These are phyloP conservation scores for Emydomyces testavorans DNA, from an alignment of 2,329 filamentous ascomycete genomes.

Conservation along the genomic window DNA sequence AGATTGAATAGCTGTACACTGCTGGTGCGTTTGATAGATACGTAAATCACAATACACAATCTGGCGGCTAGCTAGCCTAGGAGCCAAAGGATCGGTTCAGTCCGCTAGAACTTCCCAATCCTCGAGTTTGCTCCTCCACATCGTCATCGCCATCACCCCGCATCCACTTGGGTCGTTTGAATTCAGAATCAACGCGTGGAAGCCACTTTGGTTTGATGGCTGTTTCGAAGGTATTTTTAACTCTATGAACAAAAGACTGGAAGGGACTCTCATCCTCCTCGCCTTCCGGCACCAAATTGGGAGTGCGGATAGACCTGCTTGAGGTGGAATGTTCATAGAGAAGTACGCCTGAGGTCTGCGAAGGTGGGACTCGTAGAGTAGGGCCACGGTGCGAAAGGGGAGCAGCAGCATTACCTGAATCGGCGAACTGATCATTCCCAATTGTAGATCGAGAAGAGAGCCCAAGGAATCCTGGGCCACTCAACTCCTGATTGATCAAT, in stretches of 20 bases:
- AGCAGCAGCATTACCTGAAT: neutral
- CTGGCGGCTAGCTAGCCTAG: neutral
- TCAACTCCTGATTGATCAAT: slow-evolving; percentile 75
- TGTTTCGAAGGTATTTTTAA: slow-evolving; percentile 85
- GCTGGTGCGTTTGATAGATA: neutral
- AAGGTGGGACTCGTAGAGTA: slow-evolving; percentile 4
- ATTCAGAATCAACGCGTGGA: slow-evolving; percentile 53
- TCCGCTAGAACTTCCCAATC: slow-evolving; percentile 1
- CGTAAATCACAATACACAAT: neutral
- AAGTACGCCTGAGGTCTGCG: slow-evolving; percentile 4
- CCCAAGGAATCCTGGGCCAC: slow-evolving; percentile 45
- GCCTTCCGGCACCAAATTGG: slow-evolving; percentile 17
- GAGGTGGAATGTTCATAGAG: slow-evolving; percentile 5
- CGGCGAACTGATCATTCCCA: neutral
- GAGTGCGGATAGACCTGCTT: neutral
- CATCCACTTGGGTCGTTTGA: slow-evolving; percentile 77
- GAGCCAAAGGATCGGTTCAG: slow-evolving; percentile 7
- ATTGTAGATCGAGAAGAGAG: slow-evolving; percentile 24
- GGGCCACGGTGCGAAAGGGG: neutral
- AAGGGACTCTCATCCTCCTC: slow-evolving; percentile 64
- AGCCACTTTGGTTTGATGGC: slow-evolving; percentile 75
- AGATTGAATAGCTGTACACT: neutral
- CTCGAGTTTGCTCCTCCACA: neutral
- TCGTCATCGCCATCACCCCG: slow-evolving; percentile 40
- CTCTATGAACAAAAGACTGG: slow-evolving; percentile 66